These are phyloP conservation scores for Pseudotulostoma volvatum DNA, from an alignment of 495 filamentous ascomycete genomes.

Conservation along the genomic window DNA sequence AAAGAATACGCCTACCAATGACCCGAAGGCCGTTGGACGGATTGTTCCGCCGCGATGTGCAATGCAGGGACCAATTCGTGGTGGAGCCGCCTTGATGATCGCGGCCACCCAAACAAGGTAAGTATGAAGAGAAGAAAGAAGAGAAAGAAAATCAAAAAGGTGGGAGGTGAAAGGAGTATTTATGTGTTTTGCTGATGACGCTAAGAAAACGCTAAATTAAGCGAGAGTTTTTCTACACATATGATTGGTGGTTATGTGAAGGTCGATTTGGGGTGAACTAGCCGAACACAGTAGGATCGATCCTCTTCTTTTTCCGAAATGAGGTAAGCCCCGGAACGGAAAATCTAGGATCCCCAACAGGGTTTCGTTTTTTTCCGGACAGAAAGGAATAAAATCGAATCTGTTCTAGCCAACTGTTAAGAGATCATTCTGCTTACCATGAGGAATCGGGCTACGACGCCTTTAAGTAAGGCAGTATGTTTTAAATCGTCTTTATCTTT, in stretches of 20 bases:
- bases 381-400: too few relatives aligned
- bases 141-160: conserved; percentile 14
- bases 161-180: conserved; percentile 6
- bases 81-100: conserved; percentile 45
- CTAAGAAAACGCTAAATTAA: conserved; percentile 14
- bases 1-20: conserved; percentile 62
- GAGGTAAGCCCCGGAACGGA: too few relatives aligned
- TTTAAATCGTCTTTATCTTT: not conserved
- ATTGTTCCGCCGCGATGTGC: conserved; percentile 56
- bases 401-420: not conserved
- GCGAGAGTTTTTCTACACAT: conserved; percentile 10
- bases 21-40: conserved; percentile 52
- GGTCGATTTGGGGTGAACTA: conserved; percentile 1
- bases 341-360: not conserved
- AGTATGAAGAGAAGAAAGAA: conserved; percentile 48
- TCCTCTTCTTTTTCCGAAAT: too few relatives aligned
- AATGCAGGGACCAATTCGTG: conserved; percentile 56
- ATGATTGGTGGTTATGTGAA: not conserved
- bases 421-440: conserved; percentile 14
- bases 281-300: too few relatives aligned
- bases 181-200: conserved; percentile 9
- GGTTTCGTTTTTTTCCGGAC: conserved; percentile 1
- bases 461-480: conserved; percentile 28
- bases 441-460: conserved; percentile 33
- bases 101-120: conserved; percentile 51